Base-by-base conservation (phyloP, 345 rosid species). In the Citrus maxima region DNA sequence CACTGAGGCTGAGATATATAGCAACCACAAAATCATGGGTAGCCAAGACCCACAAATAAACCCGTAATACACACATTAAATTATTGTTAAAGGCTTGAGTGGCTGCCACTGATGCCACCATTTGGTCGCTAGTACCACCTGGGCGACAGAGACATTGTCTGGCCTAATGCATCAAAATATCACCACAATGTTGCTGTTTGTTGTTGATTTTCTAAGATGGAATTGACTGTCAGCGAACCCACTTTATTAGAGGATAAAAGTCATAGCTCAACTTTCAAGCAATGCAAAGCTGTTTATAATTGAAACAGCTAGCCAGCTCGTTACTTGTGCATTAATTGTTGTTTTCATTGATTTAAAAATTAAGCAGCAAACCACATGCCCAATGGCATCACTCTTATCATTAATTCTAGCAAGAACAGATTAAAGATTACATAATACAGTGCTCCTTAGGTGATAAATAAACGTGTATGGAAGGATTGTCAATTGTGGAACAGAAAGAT, bases 51-150 rank as follows among this genome's bases (percentile, higher is more conserved):
- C 56, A 34, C 56, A 49, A 25, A 40, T 34, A 13, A 54, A 56
- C 18, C 24, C 69, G 68, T 66, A 32, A 54, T 59, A 59, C 25
- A 59, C 21, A 10, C 18, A 46, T 46, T 46, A 46, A 12, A 46
- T 46, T 75, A 49, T n/a, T 30, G 64, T 18, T 0, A 27, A 16
- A 10, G n/a, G 51, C 63, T 72, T 35, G 25, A 49, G 78, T 67
- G 84, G 81, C 75, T 77, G 75, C 68, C 51, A 62, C 55, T 58
- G 42, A 25, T 62, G 73, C 67, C 75, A 25, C 54, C 30, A 34
- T 65, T 7, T n/a, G 56, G 13, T 42, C 24, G 32, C n/a, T 10
- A 1, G 13, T 32, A 12, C 25, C 3, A 34, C 12, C 58, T 7
- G 3, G 8, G 56, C 58, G 38, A 59, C 6, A 24, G 1, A 42